Conservation (phyloP, 208 protist genomes). For the Leishmania martiniquensis region DNA sequence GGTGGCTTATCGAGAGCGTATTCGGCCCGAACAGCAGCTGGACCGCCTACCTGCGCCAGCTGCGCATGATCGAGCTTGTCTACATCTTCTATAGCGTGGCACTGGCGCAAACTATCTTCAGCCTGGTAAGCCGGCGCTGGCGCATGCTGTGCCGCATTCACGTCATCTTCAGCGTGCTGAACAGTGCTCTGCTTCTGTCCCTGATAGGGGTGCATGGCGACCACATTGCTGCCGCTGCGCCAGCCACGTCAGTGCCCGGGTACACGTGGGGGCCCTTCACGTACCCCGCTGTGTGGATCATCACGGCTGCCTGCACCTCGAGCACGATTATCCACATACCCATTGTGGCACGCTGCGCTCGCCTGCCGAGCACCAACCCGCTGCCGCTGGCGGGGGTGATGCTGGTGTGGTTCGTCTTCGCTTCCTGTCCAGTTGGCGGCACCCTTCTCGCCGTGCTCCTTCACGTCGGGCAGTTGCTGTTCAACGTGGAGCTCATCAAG, state of each 20-base stretch:
- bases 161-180: constrained; percentile 58
- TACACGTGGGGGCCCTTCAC: constrained; percentile 72
- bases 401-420: constrained; percentile 69
- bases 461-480: constrained; percentile 70
- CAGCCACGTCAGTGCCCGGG: constrained; percentile 31
- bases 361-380: constrained; percentile 34
- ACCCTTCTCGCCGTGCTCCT: constrained; percentile 46
- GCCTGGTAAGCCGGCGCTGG: constrained; percentile 42
- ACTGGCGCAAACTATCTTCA: constrained; percentile 63
- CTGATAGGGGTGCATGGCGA: constrained; percentile 56
- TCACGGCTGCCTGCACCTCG: constrained; percentile 69
- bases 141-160: constrained; percentile 72
- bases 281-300: constrained; percentile 85
- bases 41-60: constrained; percentile 20
- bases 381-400: constrained; percentile 64
- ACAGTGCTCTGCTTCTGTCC: constrained; percentile 52
- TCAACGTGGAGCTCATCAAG: constrained; percentile 57
- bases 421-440: constrained; percentile 48
- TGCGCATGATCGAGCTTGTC: constrained; percentile 60
- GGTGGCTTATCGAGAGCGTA: constrained; percentile 17
- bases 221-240: constrained; percentile 32
- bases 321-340: constrained; percentile 84
- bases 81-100: constrained; percentile 66
- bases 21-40: constrained; percentile 23
- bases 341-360: constrained; percentile 76